Conservation (phyloP, 176 grass and related monocot species). For the Zoysia pacifica region DNA sequence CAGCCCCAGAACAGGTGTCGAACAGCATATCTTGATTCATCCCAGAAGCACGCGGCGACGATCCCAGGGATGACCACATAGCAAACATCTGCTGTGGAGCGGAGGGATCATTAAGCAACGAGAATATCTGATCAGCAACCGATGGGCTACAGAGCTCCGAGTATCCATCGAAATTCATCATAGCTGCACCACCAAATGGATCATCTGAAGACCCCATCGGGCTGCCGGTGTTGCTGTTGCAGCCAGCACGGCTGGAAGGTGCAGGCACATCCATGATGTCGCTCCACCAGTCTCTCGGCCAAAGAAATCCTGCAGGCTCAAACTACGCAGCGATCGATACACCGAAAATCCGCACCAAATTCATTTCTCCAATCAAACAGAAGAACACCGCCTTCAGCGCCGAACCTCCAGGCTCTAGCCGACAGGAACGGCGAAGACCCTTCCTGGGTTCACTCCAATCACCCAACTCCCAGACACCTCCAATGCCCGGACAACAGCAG, state of each 20-base stretch:
- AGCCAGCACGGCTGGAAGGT: constrained; percentile 31
- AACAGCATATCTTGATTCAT: constrained; percentile 37
- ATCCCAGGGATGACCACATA: constrained; percentile 52
- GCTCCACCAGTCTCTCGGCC: neutral
- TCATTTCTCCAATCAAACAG: no score
- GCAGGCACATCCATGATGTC: constrained; percentile 48
- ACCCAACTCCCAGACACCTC: no score
- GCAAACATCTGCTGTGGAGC: constrained; percentile 57
- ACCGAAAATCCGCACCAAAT: no score
- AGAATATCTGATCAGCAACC: constrained; percentile 55
- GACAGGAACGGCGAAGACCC: no score
- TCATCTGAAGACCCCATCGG: constrained; percentile 44
- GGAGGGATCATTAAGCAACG: constrained; percentile 47
- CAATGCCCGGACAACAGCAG: no score
- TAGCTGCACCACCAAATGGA: constrained; percentile 43
- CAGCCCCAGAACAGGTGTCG: constrained; percentile 32
- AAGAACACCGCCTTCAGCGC: no score
- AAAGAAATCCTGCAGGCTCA: no score
- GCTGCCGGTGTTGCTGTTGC: constrained; percentile 29
- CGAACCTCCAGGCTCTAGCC: no score
- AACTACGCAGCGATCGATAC: no score
- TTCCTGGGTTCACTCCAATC: no score
- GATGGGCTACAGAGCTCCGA: constrained; percentile 56
- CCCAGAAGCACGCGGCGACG: constrained; percentile 39
- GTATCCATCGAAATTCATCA: constrained; percentile 68